Evolutionary conservation across 495 filamentous ascomycete species (phyloP).

Genomic region (Podospora tetraspora): DNA sequence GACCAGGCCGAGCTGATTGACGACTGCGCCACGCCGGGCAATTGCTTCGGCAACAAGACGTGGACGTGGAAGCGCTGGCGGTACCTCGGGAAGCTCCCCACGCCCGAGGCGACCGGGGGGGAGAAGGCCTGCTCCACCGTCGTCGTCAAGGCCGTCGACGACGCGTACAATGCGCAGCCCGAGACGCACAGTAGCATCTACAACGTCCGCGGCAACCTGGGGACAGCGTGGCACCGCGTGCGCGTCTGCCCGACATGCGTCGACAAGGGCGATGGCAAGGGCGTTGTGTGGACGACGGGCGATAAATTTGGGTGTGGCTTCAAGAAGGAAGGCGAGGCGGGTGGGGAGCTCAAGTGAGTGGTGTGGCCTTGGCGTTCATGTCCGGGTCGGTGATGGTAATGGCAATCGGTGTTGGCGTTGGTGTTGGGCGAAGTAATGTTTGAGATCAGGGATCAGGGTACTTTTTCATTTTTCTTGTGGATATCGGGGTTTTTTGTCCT

Average conservation of each 20-base stretch:
- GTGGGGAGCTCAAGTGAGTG: conserved; percentile 7
- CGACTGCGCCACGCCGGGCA: conserved; percentile 30
- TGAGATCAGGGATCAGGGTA: no score
- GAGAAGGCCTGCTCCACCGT: conserved; percentile 35
- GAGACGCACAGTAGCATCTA: conserved; percentile 47
- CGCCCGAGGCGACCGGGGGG: neutral
- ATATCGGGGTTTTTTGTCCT: neutral
- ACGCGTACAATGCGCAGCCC: conserved; percentile 54
- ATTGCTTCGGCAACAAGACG: conserved; percentile 33
- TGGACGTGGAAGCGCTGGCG: conserved; percentile 55
- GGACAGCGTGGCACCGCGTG: conserved; percentile 52
- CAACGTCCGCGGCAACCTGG: conserved; percentile 52
- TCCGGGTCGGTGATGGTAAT: neutral
- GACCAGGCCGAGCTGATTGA: conserved; percentile 46
- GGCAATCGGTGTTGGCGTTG: neutral
- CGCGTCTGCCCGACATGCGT: conserved; percentile 28
- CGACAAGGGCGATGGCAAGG: conserved; percentile 1
- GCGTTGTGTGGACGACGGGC: conserved; percentile 23
- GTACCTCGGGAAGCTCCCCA: conserved; percentile 28
- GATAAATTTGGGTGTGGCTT: conserved; percentile 31
- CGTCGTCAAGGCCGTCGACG: conserved; percentile 54
- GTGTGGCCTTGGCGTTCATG: neutral
- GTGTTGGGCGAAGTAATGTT: neutral
- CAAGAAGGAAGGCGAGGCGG: conserved; percentile 23
- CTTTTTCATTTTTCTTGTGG: neutral